Evolutionary conservation across 176 grass and related monocot genomes (phyloP), one percentile per base, ranked within the genome.

Genomic region (Tillandsia fasciculata): DNA sequence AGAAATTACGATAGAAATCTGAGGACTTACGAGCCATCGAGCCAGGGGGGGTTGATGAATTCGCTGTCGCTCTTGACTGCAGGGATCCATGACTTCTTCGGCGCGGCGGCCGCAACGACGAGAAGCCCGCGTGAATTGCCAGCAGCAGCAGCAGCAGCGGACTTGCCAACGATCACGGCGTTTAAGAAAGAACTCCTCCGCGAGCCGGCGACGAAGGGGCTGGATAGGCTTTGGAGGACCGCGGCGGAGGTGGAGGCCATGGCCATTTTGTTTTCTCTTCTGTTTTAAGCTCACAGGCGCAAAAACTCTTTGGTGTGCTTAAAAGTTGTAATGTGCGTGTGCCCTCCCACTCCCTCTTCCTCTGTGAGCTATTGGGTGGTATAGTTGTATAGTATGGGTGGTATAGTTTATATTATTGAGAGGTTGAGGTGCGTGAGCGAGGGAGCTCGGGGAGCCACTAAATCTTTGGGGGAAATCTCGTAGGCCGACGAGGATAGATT

Each of bases 51-150:
- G 86, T 92, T 81, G 64, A 96, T 72, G 79, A 96, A 59, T 78
- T 90, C 83, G 52, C 83, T 80, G 52, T 91, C 86, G 72, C 88
- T 88, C 81, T 76, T 89, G 82, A 97, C 49, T 18, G 79, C 86
- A 1, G 93, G 89, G 75, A 97, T 76, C 93, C 93, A 97, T 3
- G 93, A 96, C 79, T 96, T 89, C 79, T 96, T 96, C 29, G 64
- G 53, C 13, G 53, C 76, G 15, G 70, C 90, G 0, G 86, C 90
- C 9, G 77, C 83, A 53, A 79, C 77, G 79, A 85, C 72, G 47
- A 97, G 63, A 28, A 70, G 61, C 67, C 79, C 78, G 48, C 83
- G 81, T 0, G 80, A 42, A 12, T 51, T 53, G 51, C 26, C 61
- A 8, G 24, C 71, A 53, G 75, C 53, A 8, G 24, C 71, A 53